Evolutionary conservation across 1,284 basidiomycete species (phyloP), one percentile per base, ranked within the genome.

Genomic region (Ustilago hordei): DNA sequence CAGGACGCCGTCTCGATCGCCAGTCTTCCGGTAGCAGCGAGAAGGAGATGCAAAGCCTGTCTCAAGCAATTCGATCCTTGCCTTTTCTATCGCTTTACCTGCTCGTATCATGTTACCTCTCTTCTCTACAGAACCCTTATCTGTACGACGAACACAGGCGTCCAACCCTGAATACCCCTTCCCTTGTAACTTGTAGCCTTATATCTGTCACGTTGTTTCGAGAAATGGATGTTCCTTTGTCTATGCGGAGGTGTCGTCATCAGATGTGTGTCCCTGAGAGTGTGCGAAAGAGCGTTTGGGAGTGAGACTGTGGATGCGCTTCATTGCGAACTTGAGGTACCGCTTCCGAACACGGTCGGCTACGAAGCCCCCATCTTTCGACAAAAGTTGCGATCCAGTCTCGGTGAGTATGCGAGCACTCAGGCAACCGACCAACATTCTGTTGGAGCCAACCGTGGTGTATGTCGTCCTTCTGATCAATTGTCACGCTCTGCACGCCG

Each of bases 21-120:
- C 64, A 66, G 57, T 60, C 64, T 1, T 72, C 64, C 13, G 55
- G 59, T 55, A 62, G 60, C 70, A 64, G 57, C 70, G 70, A 68
- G 39, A 73, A 73, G 61, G 64, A 73, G 65, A 54, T 61, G 12
- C 64, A 54, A 64, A 9, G 31, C 13, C 3, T 34, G 3, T 8
- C 41, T 8, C 5, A 13, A 11, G 3, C 11, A n/a, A 11, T 41
- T n/a, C 8, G 13, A 7, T 19, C 43, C n/a, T 58, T 23, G 8
- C 13, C 19, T 15, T 13, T 23, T 41, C 11, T 19, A 38, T 55
- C 35, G 15, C 53, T 28, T 13, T 28, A 48, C 45, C 17, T 28
- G 23, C 23, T 28, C 23, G 23, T 28, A 28, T 28, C 23, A 28
- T 28, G 23, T 28, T 28, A 28, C 23, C 23, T 28, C 23, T 28